Percentiles rank a stretch among this genome's conserved stretches.
These are phyloP conservation scores for Zychaea mexicana DNA, from an alignment of 371 early-diverging fungal species.

Conservation along the genomic window DNA sequence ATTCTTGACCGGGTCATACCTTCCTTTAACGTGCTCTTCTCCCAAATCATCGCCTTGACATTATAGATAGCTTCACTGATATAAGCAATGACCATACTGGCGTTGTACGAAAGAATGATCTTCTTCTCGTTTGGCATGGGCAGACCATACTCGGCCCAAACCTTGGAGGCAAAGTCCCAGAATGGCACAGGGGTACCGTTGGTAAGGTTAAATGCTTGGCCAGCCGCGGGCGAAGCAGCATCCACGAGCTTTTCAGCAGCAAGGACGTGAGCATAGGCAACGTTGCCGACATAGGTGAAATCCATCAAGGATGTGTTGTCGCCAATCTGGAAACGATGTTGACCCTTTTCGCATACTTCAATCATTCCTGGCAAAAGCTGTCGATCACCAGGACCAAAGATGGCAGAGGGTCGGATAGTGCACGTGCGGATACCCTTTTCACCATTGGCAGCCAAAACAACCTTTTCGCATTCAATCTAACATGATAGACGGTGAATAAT, in stretches of 20 bases:
- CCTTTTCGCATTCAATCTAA: constrained; percentile 79
- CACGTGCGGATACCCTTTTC: constrained; percentile 71
- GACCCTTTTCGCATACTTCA: constrained; percentile 73
- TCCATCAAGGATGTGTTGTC: constrained; percentile 85
- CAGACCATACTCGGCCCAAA: constrained; percentile 63
- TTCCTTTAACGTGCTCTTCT: constrained; percentile 51
- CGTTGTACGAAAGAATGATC: constrained; percentile 47
- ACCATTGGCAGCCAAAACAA: constrained; percentile 81
- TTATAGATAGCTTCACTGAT: constrained; percentile 52
- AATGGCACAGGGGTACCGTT: constrained; percentile 93
- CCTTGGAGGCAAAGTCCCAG: constrained; percentile 82
- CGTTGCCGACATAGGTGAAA: constrained; percentile 93
- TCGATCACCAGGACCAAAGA: constrained; percentile 92
- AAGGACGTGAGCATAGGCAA: constrained; percentile 88
- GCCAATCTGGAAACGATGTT: constrained; percentile 84
- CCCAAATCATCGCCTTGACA: constrained; percentile 46
- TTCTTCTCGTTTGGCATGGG: constrained; percentile 47
- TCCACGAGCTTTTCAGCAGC: constrained; percentile 78
- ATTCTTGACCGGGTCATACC: constrained; percentile 68
- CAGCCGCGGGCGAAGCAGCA: constrained; percentile 44
- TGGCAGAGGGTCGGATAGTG: constrained; percentile 87
- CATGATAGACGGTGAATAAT: background rate
- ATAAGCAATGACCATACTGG: constrained; percentile 53
- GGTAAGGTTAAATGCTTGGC: constrained; percentile 88
- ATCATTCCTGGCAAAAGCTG: constrained; percentile 82